Evolutionary conservation across 805 yeast genomes (phyloP), one percentile per base, ranked within the genome.

Genomic region (Ogataea polymorpha): DNA sequence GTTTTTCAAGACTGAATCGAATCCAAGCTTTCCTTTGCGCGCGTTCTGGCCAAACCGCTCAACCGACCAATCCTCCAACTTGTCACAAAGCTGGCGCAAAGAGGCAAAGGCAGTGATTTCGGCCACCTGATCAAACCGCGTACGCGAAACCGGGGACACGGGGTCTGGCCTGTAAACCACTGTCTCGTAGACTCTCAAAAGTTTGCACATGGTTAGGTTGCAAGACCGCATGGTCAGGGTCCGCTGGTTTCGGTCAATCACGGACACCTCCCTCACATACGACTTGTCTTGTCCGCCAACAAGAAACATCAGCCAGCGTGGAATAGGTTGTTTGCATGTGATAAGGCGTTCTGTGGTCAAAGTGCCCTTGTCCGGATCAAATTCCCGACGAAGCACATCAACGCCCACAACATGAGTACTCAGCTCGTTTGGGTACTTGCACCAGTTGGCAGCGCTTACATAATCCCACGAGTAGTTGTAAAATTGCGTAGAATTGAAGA

Each of bases 381-480:
- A 56, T 53, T 82, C 88, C 48, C 98, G 72, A 44, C 84, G 71
- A 23, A 91, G 63, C 1, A 88, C 87, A 60, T 91, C 99, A 14
- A 93, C 98, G 1, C 93, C 93, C 21, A 87, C 82, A 8, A 91
- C 99, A 63, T 91, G 99, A 0, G 95, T 77, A 6, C 96, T 81
- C 44, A 82, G 72, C 53, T 89, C 95, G 60, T 93, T 91, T n/a
- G 99, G 99, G 65, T 91, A 91, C 54, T 91, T 91, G 50, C 77
- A 80, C 99, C 99, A 91, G 64, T 90, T 89, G 37, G 98, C 97
- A 2, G 95, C 89, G 0, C 96, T 84, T 18, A 91, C 96, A 53
- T 85, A 88, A 18, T 85, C 95, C 97, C 98, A 91, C 0, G 95
- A 78, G 58, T 93, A 90, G 41, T 79, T 68, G 62, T 88, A 91